Conservation (phyloP, 805 yeast species). For the Candida ulmi region DNA sequence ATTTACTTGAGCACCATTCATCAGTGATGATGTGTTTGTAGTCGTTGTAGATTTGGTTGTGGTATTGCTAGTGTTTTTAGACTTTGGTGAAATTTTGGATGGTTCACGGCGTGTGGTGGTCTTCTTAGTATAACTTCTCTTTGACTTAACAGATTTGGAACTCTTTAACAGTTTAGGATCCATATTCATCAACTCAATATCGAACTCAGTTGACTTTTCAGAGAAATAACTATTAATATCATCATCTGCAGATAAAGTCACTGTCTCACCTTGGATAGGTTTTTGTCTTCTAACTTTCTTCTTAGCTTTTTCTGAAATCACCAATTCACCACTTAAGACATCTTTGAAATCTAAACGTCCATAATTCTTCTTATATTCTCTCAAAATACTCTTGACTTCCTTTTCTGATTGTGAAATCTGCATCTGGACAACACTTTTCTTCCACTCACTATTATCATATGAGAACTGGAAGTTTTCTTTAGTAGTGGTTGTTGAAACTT, state of each 20-base stretch:
- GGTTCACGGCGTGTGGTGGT: too few species aligned
- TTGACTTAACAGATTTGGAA: too few species aligned
- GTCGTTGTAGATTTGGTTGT: too few species aligned
- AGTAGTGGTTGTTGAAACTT: neutral
- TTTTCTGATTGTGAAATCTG: slow-evolving; percentile 9
- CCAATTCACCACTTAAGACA: slow-evolving; percentile 9
- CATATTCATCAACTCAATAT: neutral
- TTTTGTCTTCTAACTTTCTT: neutral
- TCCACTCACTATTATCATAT: slow-evolving; percentile 9
- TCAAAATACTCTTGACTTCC: slow-evolving; percentile 6
- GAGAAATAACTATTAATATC: neutral
- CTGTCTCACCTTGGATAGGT: neutral
- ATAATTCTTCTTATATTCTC: slow-evolving; percentile 7
- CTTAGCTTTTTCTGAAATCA: neutral
- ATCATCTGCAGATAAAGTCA: neutral
- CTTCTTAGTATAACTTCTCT: too few species aligned
- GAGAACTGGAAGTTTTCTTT: slow-evolving; percentile 5
- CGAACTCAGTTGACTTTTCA: neutral
- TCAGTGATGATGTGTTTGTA: too few species aligned
- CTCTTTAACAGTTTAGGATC: neutral
- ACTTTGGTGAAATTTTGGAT: too few species aligned
- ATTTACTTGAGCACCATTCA: too few species aligned
- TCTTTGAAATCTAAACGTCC: slow-evolving; percentile 8
- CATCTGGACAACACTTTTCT: slow-evolving; percentile 8
- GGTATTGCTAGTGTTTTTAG: too few species aligned